Percentiles rank a stretch among this genome's conserved stretches.
phyloP scores from a whole-genome alignment of 306 rosid species.

The Quercus cerris region DNA sequence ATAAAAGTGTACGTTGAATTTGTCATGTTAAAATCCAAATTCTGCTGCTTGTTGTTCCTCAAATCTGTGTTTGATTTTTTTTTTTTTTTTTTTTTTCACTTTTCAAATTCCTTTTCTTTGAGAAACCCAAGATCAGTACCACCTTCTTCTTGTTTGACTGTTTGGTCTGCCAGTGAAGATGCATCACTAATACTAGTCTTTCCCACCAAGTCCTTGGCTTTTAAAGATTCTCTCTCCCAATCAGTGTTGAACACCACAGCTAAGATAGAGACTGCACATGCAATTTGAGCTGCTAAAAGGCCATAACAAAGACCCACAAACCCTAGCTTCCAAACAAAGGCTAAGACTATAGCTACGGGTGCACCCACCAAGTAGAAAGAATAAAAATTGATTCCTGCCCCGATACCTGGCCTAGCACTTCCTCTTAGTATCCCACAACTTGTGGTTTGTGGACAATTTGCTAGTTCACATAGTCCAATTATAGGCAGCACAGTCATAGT shows the following conservation, averaged over 20 bases:
- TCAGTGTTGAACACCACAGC: conserved; percentile 51
- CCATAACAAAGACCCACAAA: conserved; percentile 73
- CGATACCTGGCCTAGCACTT: conserved; percentile 67
- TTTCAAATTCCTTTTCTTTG: conserved; percentile 9
- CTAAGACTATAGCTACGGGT: conserved; percentile 52
- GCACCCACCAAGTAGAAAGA: conserved; percentile 75
- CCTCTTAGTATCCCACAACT: conserved; percentile 68
- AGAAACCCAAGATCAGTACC: conserved; percentile 24
- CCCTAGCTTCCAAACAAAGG: conserved; percentile 44
- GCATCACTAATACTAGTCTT: not conserved
- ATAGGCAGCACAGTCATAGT: conserved; percentile 54
- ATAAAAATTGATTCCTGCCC: conserved; percentile 53
- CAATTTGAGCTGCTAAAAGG: conserved; percentile 57
- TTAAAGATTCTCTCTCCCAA: conserved; percentile 62
- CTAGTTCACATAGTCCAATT: conserved; percentile 62
- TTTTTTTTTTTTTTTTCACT: not conserved
- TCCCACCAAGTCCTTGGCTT: conserved; percentile 59
- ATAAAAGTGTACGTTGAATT: not conserved
- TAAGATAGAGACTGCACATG: conserved; percentile 51
- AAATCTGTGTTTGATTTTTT: not conserved
- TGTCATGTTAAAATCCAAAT: not conserved
- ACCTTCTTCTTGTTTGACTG: conserved; percentile 37
- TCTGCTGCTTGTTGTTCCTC: not conserved
- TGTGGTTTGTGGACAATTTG: conserved; percentile 69
- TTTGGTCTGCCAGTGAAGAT: conserved; percentile 5